phyloP scores from a whole-genome alignment of 169 alveolate species.

The Cryptosporidium andersoni region DNA sequence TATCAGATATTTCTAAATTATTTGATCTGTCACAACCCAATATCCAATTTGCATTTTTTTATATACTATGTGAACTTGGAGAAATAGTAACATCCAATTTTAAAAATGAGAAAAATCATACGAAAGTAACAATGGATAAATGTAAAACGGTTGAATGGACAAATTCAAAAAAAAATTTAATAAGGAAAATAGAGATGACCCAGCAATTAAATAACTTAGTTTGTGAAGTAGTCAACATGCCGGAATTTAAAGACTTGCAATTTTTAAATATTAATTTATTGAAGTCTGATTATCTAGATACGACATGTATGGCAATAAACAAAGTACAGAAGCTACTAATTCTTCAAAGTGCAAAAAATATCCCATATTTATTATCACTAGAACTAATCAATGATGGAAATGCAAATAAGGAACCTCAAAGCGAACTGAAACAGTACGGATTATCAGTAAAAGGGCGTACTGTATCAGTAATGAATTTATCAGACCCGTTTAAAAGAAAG shows the following conservation, averaged over 20 bases:
- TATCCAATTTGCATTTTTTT: conserved; percentile 55
- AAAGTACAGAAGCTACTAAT: conserved; percentile 13
- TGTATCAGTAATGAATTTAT: not conserved
- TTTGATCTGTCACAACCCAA: conserved; percentile 24
- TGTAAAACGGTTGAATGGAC: conserved; percentile 10
- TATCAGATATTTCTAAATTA: not conserved
- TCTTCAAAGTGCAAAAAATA: conserved; percentile 67
- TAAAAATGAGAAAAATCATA: not conserved
- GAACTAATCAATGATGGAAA: not conserved
- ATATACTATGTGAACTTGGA: conserved; percentile 57
- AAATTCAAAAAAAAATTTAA: conserved; percentile 37
- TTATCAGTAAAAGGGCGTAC: not conserved
- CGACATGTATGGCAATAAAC: conserved; percentile 18
- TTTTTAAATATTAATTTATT: conserved; percentile 50
- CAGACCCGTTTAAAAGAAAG: not conserved
- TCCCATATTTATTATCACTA: conserved; percentile 55
- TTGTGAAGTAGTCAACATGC: conserved; percentile 5
- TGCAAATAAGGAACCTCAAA: not conserved
- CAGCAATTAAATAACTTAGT: conserved; percentile 19
- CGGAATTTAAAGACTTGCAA: conserved; percentile 22
- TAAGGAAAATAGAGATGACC: conserved; percentile 51
- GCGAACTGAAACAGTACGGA: not conserved
- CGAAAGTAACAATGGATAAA: conserved; percentile 3
- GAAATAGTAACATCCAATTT: conserved; percentile 50
- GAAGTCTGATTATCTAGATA: conserved; percentile 19